These are phyloP conservation scores for Mortierella sp. DNA, from an alignment of 371 early-diverging fungal genomes.

Conservation along the genomic window DNA sequence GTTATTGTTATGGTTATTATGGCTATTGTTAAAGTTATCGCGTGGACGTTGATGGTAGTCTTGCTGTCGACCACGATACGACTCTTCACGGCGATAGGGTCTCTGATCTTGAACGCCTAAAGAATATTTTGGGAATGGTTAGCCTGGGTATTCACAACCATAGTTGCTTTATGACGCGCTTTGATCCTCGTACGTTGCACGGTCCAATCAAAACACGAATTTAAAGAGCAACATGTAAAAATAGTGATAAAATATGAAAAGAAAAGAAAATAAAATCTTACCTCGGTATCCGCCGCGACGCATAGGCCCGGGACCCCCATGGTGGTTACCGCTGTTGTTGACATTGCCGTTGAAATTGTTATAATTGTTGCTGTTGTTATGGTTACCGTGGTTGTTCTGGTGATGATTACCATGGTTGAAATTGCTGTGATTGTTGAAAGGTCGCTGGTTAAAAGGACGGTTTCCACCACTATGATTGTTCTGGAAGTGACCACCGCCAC, in stretches of 20 bases:
- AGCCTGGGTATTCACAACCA: neutral
- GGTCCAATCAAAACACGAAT: neutral
- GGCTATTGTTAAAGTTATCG: conserved; percentile 26
- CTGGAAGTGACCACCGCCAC: conserved; percentile 9
- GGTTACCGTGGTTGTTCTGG: conserved; percentile 4
- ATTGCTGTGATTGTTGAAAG: conserved; percentile 19
- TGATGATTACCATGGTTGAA: conserved; percentile 17
- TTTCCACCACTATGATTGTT: conserved; percentile 29
- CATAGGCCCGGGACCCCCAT: conserved; percentile 47
- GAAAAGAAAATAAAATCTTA: conserved; percentile 12
- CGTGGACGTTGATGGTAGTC: conserved; percentile 33
- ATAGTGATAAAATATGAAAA: conserved; percentile 5
- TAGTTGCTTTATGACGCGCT: conserved; percentile 6
- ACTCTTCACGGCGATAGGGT: conserved; percentile 52
- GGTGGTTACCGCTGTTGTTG: conserved; percentile 12
- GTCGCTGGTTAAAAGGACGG: conserved; percentile 23
- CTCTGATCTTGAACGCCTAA: conserved; percentile 47
- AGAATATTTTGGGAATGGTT: neutral
- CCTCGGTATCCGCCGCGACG: conserved; percentile 52
- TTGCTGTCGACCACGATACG: conserved; percentile 35
- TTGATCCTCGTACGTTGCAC: neutral
- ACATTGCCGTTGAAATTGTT: conserved; percentile 10
- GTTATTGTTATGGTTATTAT: conserved; percentile 14
- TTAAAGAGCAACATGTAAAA: neutral
- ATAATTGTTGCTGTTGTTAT: conserved; percentile 13